Evolutionary conservation across 805 yeast genomes (phyloP), one percentile per base, ranked within the genome.

Genomic region (Millerago galiae): DNA sequence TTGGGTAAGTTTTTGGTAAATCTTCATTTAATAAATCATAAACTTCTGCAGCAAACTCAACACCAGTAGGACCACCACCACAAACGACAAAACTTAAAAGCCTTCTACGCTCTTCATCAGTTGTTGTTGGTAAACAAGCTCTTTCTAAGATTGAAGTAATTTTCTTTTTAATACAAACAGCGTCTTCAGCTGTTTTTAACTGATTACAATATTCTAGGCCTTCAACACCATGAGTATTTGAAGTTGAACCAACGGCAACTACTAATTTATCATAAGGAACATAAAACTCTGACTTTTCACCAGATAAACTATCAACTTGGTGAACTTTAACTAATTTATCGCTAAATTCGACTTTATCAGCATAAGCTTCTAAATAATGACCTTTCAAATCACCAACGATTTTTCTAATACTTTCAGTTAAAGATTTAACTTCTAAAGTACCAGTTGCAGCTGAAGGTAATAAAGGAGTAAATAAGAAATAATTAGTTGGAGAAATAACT

Each of bases 11-110:
- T 43, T 71, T 68, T 35, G 71, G 67, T 51, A 81, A 60, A 56
- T 81, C 87, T 59, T 81, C 86, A 55, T 79, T 79, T 56, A 81
- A 64, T 51, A 81, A 59, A 53, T 81, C 88, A 50, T 67, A 79
- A 25, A 81, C 73, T 60, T 81, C 88, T 27, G 87, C 84, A 26
- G 88, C 87, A 52, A 80, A 72, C 56, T 80, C 87, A 29, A 78
- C 83, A 52, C 87, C 87, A 1, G 87, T 80, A 42, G 87, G 85
- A 35, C 87, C 87, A 46, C 86, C 87, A 47, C 87, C 87, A 59
- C 85, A 79, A 28, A 80, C 74, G 12, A 79, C 84, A 59, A 80
- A 79, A 40, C 80, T 73, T 37, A 81, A 65, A 46, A 81, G 59
- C 44, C 70, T 71, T 53, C 75, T 76, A 49, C 86, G 73, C 54